phyloP scores from a whole-genome alignment of 352 stramenopile species.

The Phytopythium montanum region DNA sequence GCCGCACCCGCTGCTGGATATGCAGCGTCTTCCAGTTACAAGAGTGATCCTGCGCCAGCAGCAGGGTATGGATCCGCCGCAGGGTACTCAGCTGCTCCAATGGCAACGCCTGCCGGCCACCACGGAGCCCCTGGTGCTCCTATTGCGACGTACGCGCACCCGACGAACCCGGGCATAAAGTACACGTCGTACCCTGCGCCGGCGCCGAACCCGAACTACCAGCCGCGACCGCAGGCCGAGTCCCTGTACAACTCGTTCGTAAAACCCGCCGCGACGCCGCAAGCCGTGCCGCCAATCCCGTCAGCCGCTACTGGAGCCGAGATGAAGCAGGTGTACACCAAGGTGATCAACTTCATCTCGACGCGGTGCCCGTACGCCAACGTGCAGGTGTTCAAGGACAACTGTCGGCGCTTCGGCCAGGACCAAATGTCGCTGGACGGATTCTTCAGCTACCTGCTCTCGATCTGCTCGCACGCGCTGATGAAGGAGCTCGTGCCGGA shows the following conservation, averaged over 20 bases:
- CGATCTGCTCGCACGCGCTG: constrained; percentile 67
- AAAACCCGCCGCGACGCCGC: constrained; percentile 22
- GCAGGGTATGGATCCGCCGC: constrained; percentile 8
- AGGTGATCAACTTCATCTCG: constrained; percentile 78
- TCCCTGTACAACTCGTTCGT: constrained; percentile 43
- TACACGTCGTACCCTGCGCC: constrained; percentile 61
- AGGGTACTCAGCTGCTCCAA: constrained; percentile 9
- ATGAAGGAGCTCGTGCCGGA: constrained; percentile 80
- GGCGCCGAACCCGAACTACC: constrained; percentile 31
- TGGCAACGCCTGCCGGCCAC: constrained; percentile 10
- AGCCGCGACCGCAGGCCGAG: constrained; percentile 28
- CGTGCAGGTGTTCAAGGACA: constrained; percentile 84
- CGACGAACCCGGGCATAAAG: constrained; percentile 45
- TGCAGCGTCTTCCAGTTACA: constrained; percentile 1
- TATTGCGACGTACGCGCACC: constrained; percentile 41
- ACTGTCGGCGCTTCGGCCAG: constrained; percentile 84
- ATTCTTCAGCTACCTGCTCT: constrained; percentile 79
- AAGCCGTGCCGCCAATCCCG: constrained; percentile 53
- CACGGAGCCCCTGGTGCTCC: constrained; percentile 15
- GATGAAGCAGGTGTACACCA: constrained; percentile 80
- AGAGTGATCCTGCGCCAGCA: constrained; percentile 1
- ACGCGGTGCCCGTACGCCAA: constrained; percentile 80
- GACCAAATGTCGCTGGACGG: constrained; percentile 83
- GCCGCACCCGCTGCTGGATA: constrained; percentile 12
- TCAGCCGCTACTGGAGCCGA: constrained; percentile 48